A percentile compares a stretch with the other conserved stretches of the same genome.
Evolutionary conservation across 148 eudicot genomes (phyloP).

Genomic region (Rhododendron henanense): DNA sequence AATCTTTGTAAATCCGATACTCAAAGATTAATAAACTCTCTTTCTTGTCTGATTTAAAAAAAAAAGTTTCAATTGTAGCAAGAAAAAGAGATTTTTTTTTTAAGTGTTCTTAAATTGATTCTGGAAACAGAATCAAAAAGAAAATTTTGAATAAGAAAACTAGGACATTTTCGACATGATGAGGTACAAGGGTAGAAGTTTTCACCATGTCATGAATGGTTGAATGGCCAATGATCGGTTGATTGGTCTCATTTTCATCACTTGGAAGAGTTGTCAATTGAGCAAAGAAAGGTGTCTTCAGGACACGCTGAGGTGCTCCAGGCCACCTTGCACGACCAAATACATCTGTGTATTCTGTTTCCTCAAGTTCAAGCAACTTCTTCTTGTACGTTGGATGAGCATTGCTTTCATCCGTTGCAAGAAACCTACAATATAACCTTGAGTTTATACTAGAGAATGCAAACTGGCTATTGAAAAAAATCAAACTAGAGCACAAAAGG

Average conservation of each 20-base stretch:
- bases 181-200: neutral
- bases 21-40: neutral
- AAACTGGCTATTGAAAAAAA: neutral
- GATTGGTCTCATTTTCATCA: constrained; percentile 57
- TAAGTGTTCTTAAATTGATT: neutral
- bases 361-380: constrained; percentile 61
- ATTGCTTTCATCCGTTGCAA: constrained; percentile 80
- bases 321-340: constrained; percentile 99
- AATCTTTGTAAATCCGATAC: neutral
- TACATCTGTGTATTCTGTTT: constrained; percentile 69
- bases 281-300: constrained; percentile 65
- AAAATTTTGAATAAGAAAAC: neutral
- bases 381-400: constrained; percentile 85
- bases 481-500: neutral
- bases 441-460: neutral
- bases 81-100: no score
- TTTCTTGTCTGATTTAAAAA: neutral
- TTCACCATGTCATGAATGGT: constrained; percentile 71
- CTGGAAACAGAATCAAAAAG: neutral
- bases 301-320: constrained; percentile 79
- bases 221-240: constrained; percentile 75
- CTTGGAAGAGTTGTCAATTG: constrained; percentile 67
- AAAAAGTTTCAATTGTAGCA: no score
- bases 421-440: constrained; percentile 37
- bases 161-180: neutral